phyloP scores from a whole-genome alignment of 805 yeast species.

The Yamadazyma phyllophila region DNA sequence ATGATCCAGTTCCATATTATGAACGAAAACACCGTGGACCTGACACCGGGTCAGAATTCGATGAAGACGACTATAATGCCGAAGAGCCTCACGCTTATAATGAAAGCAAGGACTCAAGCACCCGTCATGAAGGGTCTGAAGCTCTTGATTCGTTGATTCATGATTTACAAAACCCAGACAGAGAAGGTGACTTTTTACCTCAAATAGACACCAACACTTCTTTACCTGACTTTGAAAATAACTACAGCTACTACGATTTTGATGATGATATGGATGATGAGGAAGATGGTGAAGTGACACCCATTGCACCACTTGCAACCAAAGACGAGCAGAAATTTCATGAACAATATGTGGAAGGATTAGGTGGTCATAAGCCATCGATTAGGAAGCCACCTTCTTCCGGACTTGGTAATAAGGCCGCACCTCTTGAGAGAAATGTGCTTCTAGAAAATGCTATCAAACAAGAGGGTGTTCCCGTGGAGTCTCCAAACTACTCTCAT shows the following conservation, averaged over 20 bases:
- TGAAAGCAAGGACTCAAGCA: not conserved
- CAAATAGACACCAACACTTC: constrained; percentile 22
- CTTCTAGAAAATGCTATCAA: not conserved
- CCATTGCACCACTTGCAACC: constrained; percentile 24
- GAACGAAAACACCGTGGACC: constrained; percentile 9
- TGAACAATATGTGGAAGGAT: constrained; percentile 20
- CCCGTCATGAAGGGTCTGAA: constrained; percentile 12
- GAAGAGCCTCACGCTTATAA: not conserved
- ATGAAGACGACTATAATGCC: not conserved
- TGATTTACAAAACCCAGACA: constrained; percentile 25
- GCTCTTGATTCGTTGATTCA: constrained; percentile 38
- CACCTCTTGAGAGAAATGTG: not conserved
- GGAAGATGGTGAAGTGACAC: constrained; percentile 17
- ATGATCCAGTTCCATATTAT: constrained; percentile 17
- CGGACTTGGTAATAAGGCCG: not conserved
- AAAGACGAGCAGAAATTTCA: constrained; percentile 22
- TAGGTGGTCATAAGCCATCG: constrained; percentile 30
- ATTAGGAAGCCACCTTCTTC: constrained; percentile 36
- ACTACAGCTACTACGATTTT: constrained; percentile 14
- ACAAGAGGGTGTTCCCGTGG: constrained; percentile 9
- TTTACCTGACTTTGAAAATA: constrained; percentile 28
- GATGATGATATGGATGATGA: constrained; percentile 12
- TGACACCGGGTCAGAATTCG: not conserved
- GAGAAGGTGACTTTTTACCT: constrained; percentile 17
- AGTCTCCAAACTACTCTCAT: constrained; percentile 27